Conservation (phyloP, 768 basidiomycete genomes). For the Solioccasus polychromus region DNA sequence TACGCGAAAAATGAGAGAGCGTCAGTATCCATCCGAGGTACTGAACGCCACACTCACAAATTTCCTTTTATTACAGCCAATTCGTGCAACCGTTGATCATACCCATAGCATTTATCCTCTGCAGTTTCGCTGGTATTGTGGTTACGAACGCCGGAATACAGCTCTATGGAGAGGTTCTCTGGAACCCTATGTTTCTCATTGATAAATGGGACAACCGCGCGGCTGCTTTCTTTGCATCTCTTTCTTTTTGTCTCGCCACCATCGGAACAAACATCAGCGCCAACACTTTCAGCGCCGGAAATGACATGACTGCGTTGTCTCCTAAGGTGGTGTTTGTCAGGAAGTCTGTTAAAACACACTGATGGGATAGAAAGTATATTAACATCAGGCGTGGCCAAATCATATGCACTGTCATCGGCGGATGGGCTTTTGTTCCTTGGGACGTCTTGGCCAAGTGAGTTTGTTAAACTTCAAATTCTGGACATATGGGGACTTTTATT, state of each 20-base stretch:
- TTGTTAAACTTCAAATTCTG: too few relatives aligned
- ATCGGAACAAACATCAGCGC: constrained; percentile 76
- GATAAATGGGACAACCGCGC: constrained; percentile 83
- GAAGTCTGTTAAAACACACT: neutral
- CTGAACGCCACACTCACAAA: neutral
- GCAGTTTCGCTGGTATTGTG: constrained; percentile 75
- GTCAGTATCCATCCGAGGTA: constrained; percentile 34
- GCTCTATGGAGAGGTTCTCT: constrained; percentile 65
- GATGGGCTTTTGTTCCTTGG: constrained; percentile 85
- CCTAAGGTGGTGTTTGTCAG: constrained; percentile 38
- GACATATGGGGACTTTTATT: too few relatives aligned
- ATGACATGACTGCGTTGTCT: constrained; percentile 77
- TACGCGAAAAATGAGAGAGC: constrained; percentile 69
- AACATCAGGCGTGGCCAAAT: constrained; percentile 30
- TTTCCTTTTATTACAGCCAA: constrained; percentile 48
- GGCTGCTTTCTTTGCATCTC: constrained; percentile 78
- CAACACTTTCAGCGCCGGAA: constrained; percentile 72
- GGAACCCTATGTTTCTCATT: constrained; percentile 77
- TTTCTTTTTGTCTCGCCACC: constrained; percentile 70
- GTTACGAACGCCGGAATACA: constrained; percentile 73
- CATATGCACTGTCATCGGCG: constrained; percentile 39
- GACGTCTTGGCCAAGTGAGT: constrained; percentile 59
- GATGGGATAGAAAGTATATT: constrained; percentile 22
- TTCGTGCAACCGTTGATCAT: constrained; percentile 74
- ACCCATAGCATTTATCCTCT: constrained; percentile 74